Conservation (phyloP, 106 monocot species). For the Agapanthus africanus region DNA sequence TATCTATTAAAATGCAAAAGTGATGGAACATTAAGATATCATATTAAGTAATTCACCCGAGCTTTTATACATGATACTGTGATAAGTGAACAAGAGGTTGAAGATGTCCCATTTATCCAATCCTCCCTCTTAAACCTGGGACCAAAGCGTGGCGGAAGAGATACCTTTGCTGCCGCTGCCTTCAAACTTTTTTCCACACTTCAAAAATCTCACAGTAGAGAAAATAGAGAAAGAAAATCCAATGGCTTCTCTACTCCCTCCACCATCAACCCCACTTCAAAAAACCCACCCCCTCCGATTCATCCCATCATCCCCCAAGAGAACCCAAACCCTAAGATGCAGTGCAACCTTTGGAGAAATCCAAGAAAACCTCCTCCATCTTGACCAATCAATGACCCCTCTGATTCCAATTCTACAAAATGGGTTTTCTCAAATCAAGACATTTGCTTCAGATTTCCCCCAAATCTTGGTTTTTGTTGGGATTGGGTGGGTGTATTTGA, state of each 20-base stretch:
- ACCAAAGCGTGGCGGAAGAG: too few relatives aligned
- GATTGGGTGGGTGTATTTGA: conserved; percentile 65
- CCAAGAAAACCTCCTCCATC: conserved; percentile 24
- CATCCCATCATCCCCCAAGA: conserved; percentile 15
- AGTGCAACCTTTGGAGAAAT: conserved; percentile 18
- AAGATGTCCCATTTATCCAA: too few relatives aligned
- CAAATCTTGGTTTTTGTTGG: conserved; percentile 34
- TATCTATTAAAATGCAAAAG: too few relatives aligned
- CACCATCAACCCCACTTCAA: conserved; percentile 18
- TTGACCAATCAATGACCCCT: conserved; percentile 34
- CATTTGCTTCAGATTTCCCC: conserved; percentile 18
- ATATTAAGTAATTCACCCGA: too few relatives aligned
- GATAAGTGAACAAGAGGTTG: too few relatives aligned
- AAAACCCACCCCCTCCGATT: conserved; percentile 11
- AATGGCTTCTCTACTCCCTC: conserved; percentile 46
- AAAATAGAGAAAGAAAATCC: too few relatives aligned
- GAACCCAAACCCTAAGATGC: conserved; percentile 12
- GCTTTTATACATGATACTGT: too few relatives aligned
- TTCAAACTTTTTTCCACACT: too few relatives aligned
- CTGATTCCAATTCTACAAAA: conserved; percentile 20
- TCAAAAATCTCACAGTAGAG: too few relatives aligned
- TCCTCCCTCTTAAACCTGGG: too few relatives aligned
- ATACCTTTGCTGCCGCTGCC: too few relatives aligned
- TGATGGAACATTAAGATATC: too few relatives aligned
- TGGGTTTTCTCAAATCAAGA: conserved; percentile 30